These are phyloP conservation scores for Penicillium riverlandense DNA, from an alignment of 495 filamentous ascomycete genomes.

Conservation along the genomic window DNA sequence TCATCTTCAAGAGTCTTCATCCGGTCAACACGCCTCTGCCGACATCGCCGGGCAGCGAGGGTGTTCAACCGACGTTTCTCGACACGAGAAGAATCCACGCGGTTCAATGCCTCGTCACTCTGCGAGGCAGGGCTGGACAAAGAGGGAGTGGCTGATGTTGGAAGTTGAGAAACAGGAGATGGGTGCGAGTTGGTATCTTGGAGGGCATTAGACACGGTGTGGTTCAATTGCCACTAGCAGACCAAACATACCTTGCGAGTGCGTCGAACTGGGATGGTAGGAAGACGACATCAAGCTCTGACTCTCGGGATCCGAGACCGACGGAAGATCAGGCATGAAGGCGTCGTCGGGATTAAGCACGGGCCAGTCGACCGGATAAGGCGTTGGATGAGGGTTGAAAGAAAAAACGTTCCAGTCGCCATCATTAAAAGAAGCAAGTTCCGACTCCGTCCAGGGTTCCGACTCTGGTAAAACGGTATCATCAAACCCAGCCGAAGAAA, in stretches of 20 bases:
- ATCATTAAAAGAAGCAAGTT: slow-evolving; percentile 13
- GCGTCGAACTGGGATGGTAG: slow-evolving; percentile 11
- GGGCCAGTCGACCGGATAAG: slow-evolving; percentile 6
- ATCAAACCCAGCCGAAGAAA: slow-evolving; percentile 11
- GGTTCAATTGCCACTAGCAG: not conserved
- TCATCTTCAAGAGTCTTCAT: slow-evolving; percentile 56
- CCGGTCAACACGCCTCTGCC: slow-evolving; percentile 61
- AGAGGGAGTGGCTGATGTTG: slow-evolving; percentile 10
- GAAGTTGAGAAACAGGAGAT: slow-evolving; percentile 16
- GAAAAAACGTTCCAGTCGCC: slow-evolving; percentile 21
- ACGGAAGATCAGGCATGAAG: slow-evolving; percentile 11
- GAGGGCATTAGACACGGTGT: not conserved
- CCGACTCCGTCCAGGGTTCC: slow-evolving; percentile 18
- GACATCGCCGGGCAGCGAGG: slow-evolving; percentile 62
- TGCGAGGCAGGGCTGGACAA: slow-evolving; percentile 17
- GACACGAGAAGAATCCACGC: slow-evolving; percentile 21
- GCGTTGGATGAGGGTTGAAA: slow-evolving; percentile 5
- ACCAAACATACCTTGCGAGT: slow-evolving; percentile 15
- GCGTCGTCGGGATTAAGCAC: slow-evolving; percentile 10
- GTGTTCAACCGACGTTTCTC: slow-evolving; percentile 61
- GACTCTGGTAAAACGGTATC: slow-evolving; percentile 14
- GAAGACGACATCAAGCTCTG: slow-evolving; percentile 3
- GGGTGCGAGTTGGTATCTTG: slow-evolving; percentile 13
- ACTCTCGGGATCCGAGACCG: slow-evolving; percentile 18
- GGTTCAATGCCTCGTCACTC: slow-evolving; percentile 10